phyloP scores from a whole-genome alignment of 768 basidiomycete genomes.

The Russula ochroleuca region DNA sequence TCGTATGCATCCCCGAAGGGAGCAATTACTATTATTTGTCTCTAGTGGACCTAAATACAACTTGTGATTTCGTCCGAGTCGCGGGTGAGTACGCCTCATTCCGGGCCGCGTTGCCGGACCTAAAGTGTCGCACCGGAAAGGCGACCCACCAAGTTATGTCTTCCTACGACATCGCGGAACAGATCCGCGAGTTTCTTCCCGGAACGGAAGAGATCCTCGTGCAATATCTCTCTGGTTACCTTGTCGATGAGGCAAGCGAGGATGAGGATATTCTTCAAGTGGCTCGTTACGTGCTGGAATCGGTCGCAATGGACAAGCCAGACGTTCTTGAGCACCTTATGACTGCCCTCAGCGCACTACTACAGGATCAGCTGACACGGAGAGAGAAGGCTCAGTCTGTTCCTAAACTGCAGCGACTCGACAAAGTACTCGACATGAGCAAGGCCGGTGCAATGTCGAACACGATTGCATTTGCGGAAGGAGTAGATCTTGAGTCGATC shows the following conservation, averaged over 20 bases:
- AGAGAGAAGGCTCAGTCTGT: slow-evolving; percentile 52
- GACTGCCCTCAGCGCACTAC: slow-evolving; percentile 53
- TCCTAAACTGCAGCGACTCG: slow-evolving; percentile 68
- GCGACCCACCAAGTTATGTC: slow-evolving; percentile 44
- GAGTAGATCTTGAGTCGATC: slow-evolving; percentile 85
- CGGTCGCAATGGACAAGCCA: slow-evolving; percentile 59
- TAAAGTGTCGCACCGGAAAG: not conserved
- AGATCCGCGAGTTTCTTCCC: slow-evolving; percentile 64
- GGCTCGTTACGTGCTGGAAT: slow-evolving; percentile 67
- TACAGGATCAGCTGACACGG: slow-evolving; percentile 59
- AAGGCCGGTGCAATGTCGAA: slow-evolving; percentile 69
- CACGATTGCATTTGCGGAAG: slow-evolving; percentile 74
- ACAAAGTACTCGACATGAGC: slow-evolving; percentile 87
- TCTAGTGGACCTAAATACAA: not conserved
- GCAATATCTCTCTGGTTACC: slow-evolving; percentile 82
- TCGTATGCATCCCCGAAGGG: slow-evolving; percentile 92
- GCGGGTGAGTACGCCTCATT: not conserved
- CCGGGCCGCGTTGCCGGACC: not conserved
- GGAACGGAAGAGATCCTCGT: slow-evolving; percentile 82
- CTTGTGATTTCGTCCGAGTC: slow-evolving; percentile 13
- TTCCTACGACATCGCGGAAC: slow-evolving; percentile 71
- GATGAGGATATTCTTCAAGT: slow-evolving; percentile 84
- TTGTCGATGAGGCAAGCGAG: slow-evolving; percentile 84
- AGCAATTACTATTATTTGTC: slow-evolving; percentile 38
- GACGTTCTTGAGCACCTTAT: slow-evolving; percentile 66